Percentiles rank a stretch among this genome's conserved stretches.
phyloP scores from a whole-genome alignment of 805 yeast species.

The Barnettozyma botsteinii region DNA sequence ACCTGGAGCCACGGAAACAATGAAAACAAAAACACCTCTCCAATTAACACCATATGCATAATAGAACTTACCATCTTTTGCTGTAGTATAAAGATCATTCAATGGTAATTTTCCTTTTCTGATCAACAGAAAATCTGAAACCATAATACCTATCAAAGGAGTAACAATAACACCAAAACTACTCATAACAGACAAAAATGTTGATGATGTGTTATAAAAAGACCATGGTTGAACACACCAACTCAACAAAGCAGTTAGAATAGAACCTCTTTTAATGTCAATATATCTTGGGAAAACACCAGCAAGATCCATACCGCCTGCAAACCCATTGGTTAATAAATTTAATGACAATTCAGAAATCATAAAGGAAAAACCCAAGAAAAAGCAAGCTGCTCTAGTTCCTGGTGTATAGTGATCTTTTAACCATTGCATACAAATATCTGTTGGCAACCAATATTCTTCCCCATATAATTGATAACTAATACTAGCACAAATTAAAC shows the following conservation, averaged over 20 bases:
- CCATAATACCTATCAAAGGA: conserved; percentile 31
- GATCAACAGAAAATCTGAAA: conserved; percentile 32
- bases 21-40: conserved; percentile 26
- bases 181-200: conserved; percentile 32
- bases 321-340: conserved; percentile 32
- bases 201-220: conserved; percentile 33
- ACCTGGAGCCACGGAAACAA: conserved; percentile 30
- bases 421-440: conserved; percentile 36
- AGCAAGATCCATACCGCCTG: conserved; percentile 27
- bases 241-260: conserved; percentile 28
- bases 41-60: conserved; percentile 29
- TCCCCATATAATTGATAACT: conserved; percentile 30
- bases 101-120: conserved; percentile 28
- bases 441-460: conserved; percentile 35
- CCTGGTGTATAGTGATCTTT: conserved; percentile 28
- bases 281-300: conserved; percentile 20
- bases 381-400: conserved; percentile 37
- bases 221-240: conserved; percentile 38
- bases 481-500: conserved; percentile 33
- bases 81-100: conserved; percentile 30
- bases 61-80: conserved; percentile 26
- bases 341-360: conserved; percentile 33
- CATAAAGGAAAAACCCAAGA: conserved; percentile 31
- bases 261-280: conserved; percentile 28
- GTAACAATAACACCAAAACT: conserved; percentile 35